These are phyloP conservation scores for Stagonosporopsis cucurbitacearum DNA, from an alignment of 2,329 filamentous ascomycete species.

Conservation along the genomic window DNA sequence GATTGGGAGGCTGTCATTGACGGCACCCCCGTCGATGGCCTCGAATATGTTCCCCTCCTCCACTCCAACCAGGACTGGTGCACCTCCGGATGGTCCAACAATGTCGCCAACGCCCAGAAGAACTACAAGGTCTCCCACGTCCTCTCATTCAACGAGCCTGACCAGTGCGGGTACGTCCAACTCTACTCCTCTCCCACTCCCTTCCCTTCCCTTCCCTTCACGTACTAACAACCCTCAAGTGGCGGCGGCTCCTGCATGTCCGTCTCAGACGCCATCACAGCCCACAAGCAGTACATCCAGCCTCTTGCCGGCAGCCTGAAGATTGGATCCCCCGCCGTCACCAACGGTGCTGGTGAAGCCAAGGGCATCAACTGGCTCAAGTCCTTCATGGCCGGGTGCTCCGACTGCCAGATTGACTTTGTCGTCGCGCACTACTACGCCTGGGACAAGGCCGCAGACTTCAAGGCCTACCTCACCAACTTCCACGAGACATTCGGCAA, in stretches of 20 bases:
- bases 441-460: conserved; percentile 38
- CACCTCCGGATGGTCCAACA: conserved; percentile 35
- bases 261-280: conserved; percentile 27
- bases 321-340: conserved; percentile 47
- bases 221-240: conserved; percentile 19
- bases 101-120: conserved; percentile 36
- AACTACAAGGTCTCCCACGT: conserved; percentile 42
- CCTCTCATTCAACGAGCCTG: conserved; percentile 50
- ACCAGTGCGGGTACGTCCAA: conserved; percentile 40
- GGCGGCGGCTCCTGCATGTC: conserved; percentile 40
- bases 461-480: conserved; percentile 48
- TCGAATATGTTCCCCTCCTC: conserved; percentile 68
- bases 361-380: conserved; percentile 44
- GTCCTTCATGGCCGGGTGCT: conserved; percentile 35
- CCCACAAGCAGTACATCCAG: conserved; percentile 38
- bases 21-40: conserved; percentile 48
- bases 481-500: conserved; percentile 37
- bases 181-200: not conserved
- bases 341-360: conserved; percentile 31
- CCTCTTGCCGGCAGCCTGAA: conserved; percentile 35
- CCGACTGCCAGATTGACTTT: conserved; percentile 45
- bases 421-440: conserved; percentile 49
- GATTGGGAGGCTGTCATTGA: conserved; percentile 66
- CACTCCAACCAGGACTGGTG: conserved; percentile 40
- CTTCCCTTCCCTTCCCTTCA: not conserved